Percentiles rank a stretch among this genome's conserved stretches.
phyloP scores from a whole-genome alignment of 2,329 filamentous ascomycete genomes.

The Aspergillus unguis region DNA sequence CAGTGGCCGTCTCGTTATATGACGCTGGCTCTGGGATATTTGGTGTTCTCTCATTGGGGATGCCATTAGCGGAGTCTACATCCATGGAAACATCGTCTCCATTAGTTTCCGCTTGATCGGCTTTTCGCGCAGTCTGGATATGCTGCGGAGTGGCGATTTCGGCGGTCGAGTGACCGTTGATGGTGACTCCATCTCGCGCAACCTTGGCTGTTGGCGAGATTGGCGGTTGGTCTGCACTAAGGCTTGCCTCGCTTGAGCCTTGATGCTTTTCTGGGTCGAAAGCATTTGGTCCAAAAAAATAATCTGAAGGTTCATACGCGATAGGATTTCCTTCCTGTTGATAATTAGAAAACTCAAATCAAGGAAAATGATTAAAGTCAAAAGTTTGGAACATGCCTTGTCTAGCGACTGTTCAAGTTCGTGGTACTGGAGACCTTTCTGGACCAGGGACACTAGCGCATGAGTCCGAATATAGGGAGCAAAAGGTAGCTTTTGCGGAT shows the following conservation, averaged over 20 bases:
- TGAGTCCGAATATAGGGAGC: conserved; percentile 57
- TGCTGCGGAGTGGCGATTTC: conserved; percentile 28
- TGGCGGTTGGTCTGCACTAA: conserved; percentile 30
- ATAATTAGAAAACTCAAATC: conserved; percentile 11
- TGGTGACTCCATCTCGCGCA: conserved; percentile 31
- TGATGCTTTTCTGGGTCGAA: conserved; percentile 32
- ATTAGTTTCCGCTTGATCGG: conserved; percentile 29
- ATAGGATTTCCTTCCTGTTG: conserved; percentile 38
- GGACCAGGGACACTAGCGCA: conserved; percentile 59
- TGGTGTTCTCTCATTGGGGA: conserved; percentile 27
- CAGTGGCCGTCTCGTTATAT: conserved; percentile 19
- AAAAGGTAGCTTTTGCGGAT: conserved; percentile 61
- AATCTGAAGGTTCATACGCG: conserved; percentile 36
- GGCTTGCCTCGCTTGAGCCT: conserved; percentile 26
- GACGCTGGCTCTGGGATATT: conserved; percentile 21
- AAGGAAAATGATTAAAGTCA: conserved; percentile 2
- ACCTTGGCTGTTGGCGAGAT: conserved; percentile 33
- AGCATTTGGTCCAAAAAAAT: conserved; percentile 48
- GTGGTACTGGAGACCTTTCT: conserved; percentile 59
- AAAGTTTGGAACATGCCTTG: conserved; percentile 38
- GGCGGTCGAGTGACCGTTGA: conserved; percentile 36
- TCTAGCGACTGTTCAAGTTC: conserved; percentile 50
- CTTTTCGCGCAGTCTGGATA: conserved; percentile 35
- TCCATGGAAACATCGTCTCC: conserved; percentile 39
- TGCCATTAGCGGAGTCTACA: conserved; percentile 37